phyloP scores from a whole-genome alignment of 1,284 basidiomycete species.

The Pseudomicrostroma phylloplanum region DNA sequence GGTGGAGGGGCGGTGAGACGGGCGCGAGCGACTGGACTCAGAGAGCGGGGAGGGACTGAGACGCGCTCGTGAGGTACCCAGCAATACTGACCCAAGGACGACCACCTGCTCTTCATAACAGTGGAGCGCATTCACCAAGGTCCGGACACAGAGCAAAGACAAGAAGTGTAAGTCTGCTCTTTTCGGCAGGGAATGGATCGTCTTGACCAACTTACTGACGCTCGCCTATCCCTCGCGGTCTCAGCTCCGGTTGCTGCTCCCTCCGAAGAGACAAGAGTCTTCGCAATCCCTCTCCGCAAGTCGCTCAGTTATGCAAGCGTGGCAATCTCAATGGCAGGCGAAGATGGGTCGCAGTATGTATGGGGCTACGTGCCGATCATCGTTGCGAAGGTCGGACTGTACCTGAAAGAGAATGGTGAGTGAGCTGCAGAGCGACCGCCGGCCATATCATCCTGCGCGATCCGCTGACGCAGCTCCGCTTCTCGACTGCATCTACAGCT shows the following conservation, averaged over 20 bases:
- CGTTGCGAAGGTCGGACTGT: constrained; percentile 83
- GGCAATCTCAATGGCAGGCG: constrained; percentile 84
- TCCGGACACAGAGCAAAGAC: constrained; percentile 20
- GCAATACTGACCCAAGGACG: not conserved
- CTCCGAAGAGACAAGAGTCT: constrained; percentile 57
- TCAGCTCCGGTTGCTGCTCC: constrained; percentile 6
- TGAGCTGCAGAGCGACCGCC: not conserved
- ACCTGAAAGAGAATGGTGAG: constrained; percentile 43
- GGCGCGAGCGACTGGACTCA: too few relatives aligned
- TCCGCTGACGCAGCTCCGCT: not conserved
- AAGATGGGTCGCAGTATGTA: constrained; percentile 49
- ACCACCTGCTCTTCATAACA: not conserved
- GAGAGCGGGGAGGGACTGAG: too few relatives aligned
- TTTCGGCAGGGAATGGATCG: not conserved
- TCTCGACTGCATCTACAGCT: constrained; percentile 54
- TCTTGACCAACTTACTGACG: not conserved
- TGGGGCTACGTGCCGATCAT: constrained; percentile 84
- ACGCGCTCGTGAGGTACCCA: too few relatives aligned
- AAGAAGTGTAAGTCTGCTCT: constrained; percentile 16
- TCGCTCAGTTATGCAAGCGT: constrained; percentile 81
- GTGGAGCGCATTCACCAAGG: constrained; percentile 42
- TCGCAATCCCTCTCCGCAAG: constrained; percentile 76
- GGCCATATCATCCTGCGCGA: not conserved
- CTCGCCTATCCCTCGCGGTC: not conserved
- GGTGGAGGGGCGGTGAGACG: too few relatives aligned